Evolutionary conservation across 1,284 basidiomycete genomes (phyloP), one percentile per base, ranked within the genome.

Genomic region (Pyrrhoderma lamaoense): DNA sequence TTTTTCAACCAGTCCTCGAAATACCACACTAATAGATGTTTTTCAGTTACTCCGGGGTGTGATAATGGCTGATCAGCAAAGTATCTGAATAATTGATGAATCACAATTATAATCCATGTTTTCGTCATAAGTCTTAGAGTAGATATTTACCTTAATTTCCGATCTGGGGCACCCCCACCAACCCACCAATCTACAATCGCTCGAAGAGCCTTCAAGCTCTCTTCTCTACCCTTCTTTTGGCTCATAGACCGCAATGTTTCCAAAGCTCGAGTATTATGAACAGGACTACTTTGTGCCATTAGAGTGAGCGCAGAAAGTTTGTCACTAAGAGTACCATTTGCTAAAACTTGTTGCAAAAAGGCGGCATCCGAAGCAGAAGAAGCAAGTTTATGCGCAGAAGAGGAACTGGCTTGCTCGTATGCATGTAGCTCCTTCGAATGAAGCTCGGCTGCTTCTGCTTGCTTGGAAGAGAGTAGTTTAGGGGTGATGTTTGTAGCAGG

Each of bases 1-100:
- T 93, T 93, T 70, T 99, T 99, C 51, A 98, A 69, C 84, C 91
- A 94, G 62, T 99, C 94, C 65, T 99, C 96, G 65, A 95, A 99
- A 56, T 87, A 86, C 84, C 87, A 99, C 2, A 89, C 57, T 8
- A 93, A 62, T 0, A 97, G 69, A 64, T 91, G 82, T 42, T 80
- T 73, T 56, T 95, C 85, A 0, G 88, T 85, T 13, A 83, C 73
- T 2, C 73, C 68, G 0, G 79, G 76, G 62, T 88, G 82, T 1
- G 75, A 61, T 16, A 95, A 67, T 2, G 89, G 85, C 62, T 98
- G 95, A 64, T 99, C 96, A 18, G 89, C 85, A 66, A 99, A 93
- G 66, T 93, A 93, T 63, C 90, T 93, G 54, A 11, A 23, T 14
- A 23, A n/a, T n/a, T n/a, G n/a, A n/a, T n/a, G n/a, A 49, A 45